These are phyloP conservation scores for Cyberlindnera veronae DNA, from an alignment of 805 yeast species.

Conservation along the genomic window DNA sequence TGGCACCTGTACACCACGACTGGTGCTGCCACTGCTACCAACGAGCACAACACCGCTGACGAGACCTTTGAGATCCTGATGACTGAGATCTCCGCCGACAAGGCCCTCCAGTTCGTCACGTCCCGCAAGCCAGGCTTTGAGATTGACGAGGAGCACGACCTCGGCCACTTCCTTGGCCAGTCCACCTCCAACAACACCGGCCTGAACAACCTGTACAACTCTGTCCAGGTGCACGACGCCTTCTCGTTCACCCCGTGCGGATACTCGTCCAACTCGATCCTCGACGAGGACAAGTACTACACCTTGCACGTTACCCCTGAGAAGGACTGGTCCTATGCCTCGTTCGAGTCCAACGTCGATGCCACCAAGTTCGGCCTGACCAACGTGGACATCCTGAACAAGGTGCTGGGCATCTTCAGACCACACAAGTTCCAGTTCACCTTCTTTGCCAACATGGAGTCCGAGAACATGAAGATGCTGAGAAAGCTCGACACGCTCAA, in stretches of 20 bases:
- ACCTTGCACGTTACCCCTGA: conserved; percentile 96
- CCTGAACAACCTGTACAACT: conserved; percentile 57
- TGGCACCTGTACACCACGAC: conserved; percentile 81
- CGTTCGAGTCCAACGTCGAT: conserved; percentile 86
- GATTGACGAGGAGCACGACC: conserved; percentile 50
- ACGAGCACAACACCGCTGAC: conserved; percentile 33
- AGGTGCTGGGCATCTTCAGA: conserved; percentile 59
- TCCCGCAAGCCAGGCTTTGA: conserved; percentile 39
- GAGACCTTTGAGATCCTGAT: conserved; percentile 86
- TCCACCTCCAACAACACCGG: conserved; percentile 61
- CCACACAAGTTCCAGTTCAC: conserved; percentile 75
- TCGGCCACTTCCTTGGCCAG: conserved; percentile 80
- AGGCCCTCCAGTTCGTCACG: conserved; percentile 57
- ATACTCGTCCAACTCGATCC: conserved; percentile 80
- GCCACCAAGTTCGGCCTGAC: conserved; percentile 35
- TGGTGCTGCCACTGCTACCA: conserved; percentile 8
- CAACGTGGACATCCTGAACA: conserved; percentile 53
- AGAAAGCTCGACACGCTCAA: conserved; percentile 31
- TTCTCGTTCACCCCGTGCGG: conserved; percentile 95
- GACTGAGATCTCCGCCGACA: conserved; percentile 69
- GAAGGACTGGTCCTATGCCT: conserved; percentile 90
- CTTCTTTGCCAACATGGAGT: conserved; percentile 37
- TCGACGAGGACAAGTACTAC: conserved; percentile 61
- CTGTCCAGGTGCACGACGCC: conserved; percentile 64
- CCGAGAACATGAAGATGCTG: conserved; percentile 34